Percentiles rank a stretch among this genome's conserved stretches.
These are phyloP conservation scores for Cutaneotrichosporon curvatum DNA, from an alignment of 1,284 basidiomycete species.

Conservation along the genomic window DNA sequence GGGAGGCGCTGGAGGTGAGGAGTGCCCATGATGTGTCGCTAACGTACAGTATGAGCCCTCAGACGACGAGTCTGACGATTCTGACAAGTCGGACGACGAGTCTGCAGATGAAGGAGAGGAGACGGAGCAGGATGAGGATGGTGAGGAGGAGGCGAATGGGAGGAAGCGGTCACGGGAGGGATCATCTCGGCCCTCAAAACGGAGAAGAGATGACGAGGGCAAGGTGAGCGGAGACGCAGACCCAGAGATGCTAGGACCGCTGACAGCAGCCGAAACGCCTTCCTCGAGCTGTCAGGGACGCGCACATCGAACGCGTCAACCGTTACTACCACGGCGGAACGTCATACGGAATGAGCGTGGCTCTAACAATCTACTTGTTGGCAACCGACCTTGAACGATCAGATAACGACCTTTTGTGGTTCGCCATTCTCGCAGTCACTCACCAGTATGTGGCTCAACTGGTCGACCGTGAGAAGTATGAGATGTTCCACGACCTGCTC, in stretches of 20 bases:
- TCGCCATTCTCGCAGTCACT: constrained; percentile 88
- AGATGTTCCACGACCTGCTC: constrained; percentile 68
- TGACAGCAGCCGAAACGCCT: constrained; percentile 49
- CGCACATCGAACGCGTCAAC: constrained; percentile 58
- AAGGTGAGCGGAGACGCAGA: constrained; percentile 18
- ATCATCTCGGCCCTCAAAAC: constrained; percentile 18
- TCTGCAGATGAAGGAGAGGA: constrained; percentile 43
- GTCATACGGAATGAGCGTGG: constrained; percentile 80
- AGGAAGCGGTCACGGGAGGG: constrained; percentile 53
- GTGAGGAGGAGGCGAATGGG: constrained; percentile 35
- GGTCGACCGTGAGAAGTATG: constrained; percentile 81
- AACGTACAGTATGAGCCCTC: constrained; percentile 32
- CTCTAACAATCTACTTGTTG: constrained; percentile 82
- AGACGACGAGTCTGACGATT: constrained; percentile 48
- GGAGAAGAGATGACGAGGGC: constrained; percentile 28
- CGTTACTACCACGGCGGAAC: constrained; percentile 83
- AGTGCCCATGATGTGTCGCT: not conserved
- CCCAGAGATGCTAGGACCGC: not conserved
- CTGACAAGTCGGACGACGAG: constrained; percentile 49
- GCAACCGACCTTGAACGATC: constrained; percentile 81
- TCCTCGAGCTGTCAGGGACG: constrained; percentile 62
- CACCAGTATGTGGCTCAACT: constrained; percentile 82
- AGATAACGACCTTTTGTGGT: constrained; percentile 91
- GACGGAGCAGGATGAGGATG: constrained; percentile 49
- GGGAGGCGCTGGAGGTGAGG: constrained; percentile 66